Evolutionary conservation across 352 stramenopile genomes (phyloP), one percentile per base, ranked within the genome.

Genomic region (Phytophthora aleatoria): DNA sequence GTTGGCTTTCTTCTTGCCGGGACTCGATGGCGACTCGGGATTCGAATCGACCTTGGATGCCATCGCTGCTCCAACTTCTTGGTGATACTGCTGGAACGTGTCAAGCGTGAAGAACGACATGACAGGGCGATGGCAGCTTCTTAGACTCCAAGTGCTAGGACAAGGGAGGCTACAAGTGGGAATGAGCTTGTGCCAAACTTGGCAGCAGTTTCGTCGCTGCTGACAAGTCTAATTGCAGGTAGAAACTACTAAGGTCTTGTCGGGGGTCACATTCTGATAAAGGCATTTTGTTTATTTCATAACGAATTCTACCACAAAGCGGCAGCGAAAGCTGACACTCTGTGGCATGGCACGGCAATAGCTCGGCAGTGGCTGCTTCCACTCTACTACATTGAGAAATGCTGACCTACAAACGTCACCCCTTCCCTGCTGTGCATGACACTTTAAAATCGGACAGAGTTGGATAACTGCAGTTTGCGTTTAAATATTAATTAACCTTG

Each of bases 91-190:
- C 50, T 73, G 65, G 51, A 73, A 73, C 44, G 59, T 58, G 49
- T 73, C 53, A 8, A 73, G 36, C 41, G 65, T 62, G 60, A 73
- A 73, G 54, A 73, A 73, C 49, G 65, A 73, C 65, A 73, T 73
- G 47, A 9, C n/a, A 35, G 24, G 30, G n/a, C 24, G n/a, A 52
- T 39, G 16, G 33, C 56, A 16, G 30, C 15, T 55, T 33, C 33
- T 28, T 15, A 45, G 31, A 12, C 15, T 12, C n/a, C 33, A 28
- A 54, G 7, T 13, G 36, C 56, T 10, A 12, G 2, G 33, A 13
- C 2, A 38, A 38, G 2, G 8, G 33, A 3, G 8, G 33, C 30
- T 38, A 38, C 33, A 38, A 38, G 30, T 43, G 16, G 26, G 38
- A 60, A 36, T 39, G 15, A 65, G 28, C 5, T 24, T 28, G 48